A percentile compares a stretch with the other conserved stretches of the same genome.
phyloP scores from a whole-genome alignment of 129 eudicot genomes.

The Solidago caesia region DNA sequence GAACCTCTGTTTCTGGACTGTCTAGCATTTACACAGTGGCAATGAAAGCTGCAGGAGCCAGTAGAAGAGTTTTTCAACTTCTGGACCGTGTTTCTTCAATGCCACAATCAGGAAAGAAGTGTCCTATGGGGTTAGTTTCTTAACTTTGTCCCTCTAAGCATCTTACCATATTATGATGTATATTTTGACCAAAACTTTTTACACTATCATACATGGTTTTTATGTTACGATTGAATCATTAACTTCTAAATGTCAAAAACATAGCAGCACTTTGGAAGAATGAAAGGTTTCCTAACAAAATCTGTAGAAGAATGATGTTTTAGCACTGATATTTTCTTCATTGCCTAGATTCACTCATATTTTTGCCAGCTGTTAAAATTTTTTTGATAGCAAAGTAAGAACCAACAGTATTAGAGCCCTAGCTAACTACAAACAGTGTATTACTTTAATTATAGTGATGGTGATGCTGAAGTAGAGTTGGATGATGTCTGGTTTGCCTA shows the following conservation, averaged over 20 bases:
- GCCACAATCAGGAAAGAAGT: conserved; percentile 74
- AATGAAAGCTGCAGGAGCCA: conserved; percentile 99
- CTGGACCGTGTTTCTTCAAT: conserved; percentile 85
- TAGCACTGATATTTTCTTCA: not conserved
- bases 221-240: not conserved
- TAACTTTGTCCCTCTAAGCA: conserved; percentile 1
- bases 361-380: not conserved
- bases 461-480: conserved; percentile 80
- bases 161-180: not conserved
- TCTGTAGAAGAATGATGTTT: not conserved
- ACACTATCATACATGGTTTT: not conserved
- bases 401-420: not conserved
- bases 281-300: not conserved
- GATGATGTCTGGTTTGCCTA: conserved; percentile 94
- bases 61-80: conserved; percentile 92
- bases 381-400: not conserved
- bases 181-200: not conserved
- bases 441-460: conserved; percentile 39
- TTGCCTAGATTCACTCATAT: not conserved
- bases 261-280: not conserved
- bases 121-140: conserved; percentile 80
- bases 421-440: not conserved
- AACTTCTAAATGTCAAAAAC: not conserved
- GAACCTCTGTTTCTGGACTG: conserved; percentile 73
- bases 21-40: conserved; percentile 80